phyloP scores from a whole-genome alignment of 2,329 filamentous ascomycete species.

The Clonostachys byssicola region DNA sequence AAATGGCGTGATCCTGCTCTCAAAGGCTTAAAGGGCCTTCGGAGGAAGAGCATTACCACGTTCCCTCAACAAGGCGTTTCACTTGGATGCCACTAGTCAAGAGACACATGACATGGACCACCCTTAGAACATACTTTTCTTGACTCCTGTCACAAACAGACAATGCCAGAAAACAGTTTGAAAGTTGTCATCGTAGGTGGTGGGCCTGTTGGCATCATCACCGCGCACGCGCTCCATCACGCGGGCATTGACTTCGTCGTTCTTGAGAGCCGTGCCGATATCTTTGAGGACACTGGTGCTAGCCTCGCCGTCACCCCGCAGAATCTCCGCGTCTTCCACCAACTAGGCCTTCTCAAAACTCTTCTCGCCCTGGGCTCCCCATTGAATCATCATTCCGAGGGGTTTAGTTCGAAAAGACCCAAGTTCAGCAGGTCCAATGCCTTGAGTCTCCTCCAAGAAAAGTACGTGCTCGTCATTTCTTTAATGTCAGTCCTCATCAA shows the following conservation, averaged over 20 bases:
- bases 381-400: not conserved
- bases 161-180: not conserved
- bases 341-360: not conserved
- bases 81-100: too few species aligned
- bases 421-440: not conserved
- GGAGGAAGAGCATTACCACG: too few species aligned
- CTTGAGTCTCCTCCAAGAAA: not conserved
- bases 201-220: conserved; percentile 17
- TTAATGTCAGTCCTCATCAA: too few species aligned
- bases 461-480: not conserved
- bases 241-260: conserved; percentile 22
- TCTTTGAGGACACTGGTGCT: conserved; percentile 12
- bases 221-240: conserved; percentile 17
- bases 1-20: too few species aligned
- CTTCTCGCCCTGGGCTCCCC: not conserved
- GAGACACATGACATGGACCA: too few species aligned
- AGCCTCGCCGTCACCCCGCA: conserved; percentile 1
- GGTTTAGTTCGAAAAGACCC: not conserved
- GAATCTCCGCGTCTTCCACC: not conserved
- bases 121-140: too few species aligned
- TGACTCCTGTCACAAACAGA: too few species aligned
- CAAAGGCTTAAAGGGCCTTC: too few species aligned
- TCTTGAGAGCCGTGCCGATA: conserved; percentile 13
- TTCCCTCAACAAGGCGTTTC: too few species aligned
- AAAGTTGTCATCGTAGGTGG: conserved; percentile 21